Evolutionary conservation across 2,329 filamentous ascomycete genomes (phyloP).

Genomic region (Aspergillus tamarii): DNA sequence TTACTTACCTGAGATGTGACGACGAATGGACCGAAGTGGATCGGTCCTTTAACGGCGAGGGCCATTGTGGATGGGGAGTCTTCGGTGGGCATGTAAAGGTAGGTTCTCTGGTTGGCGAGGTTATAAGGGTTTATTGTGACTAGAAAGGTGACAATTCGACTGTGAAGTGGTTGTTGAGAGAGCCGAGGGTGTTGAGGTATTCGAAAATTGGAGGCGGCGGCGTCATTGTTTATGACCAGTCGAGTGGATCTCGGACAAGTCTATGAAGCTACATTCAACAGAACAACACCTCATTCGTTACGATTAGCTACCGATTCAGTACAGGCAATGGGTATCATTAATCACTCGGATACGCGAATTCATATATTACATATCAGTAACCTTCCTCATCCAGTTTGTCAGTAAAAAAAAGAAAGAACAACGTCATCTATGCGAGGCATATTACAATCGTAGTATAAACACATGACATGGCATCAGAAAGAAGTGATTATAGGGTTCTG

Average conservation of each 20-base stretch:
- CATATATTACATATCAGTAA: slow-evolving; percentile 27
- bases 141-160: neutral
- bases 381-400: slow-evolving; percentile 4
- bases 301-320: neutral
- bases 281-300: neutral
- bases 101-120: neutral
- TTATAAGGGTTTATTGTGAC: neutral
- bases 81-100: slow-evolving; percentile 16
- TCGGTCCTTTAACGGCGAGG: slow-evolving; percentile 35
- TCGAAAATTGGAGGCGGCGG: neutral
- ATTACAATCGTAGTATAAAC: slow-evolving; percentile 23
- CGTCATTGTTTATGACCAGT: neutral
- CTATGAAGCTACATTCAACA: neutral
- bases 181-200: neutral
- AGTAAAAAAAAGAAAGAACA: neutral
- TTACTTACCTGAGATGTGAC: slow-evolving; percentile 70
- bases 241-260: neutral
- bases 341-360: slow-evolving; percentile 14
- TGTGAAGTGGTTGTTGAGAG: neutral
- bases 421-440: slow-evolving; percentile 12
- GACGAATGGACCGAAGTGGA: slow-evolving; percentile 76
- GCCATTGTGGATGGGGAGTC: slow-evolving; percentile 24
- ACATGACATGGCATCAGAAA: slow-evolving; percentile 16
- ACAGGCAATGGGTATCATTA: slow-evolving; percentile 26
- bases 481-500: neutral